Evolutionary conservation across 768 basidiomycete species (phyloP).

Genomic region (Trametes gibbosa): DNA sequence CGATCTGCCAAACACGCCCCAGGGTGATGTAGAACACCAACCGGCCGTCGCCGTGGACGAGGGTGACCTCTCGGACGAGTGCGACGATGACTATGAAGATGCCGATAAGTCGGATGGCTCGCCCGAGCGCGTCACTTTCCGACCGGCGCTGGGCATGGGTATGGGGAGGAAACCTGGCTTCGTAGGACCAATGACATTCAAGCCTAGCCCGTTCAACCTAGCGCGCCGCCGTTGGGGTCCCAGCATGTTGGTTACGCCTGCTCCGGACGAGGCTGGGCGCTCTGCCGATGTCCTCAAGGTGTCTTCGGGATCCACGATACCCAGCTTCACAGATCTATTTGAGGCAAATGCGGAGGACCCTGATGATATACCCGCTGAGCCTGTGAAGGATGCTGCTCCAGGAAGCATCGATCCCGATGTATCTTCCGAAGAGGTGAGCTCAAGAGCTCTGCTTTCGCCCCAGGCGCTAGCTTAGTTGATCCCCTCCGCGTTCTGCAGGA

Average conservation of each 20-base stretch:
- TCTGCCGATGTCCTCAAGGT: neutral
- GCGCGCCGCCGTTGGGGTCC: slow-evolving; percentile 28
- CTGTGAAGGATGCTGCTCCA: neutral
- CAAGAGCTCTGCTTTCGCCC: slow-evolving; percentile 6
- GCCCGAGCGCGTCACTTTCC: neutral
- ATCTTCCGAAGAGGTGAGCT: slow-evolving; percentile 22
- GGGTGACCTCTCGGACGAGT: neutral
- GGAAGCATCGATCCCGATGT: slow-evolving; percentile 13
- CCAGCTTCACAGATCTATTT: slow-evolving; percentile 14
- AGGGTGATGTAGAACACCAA: slow-evolving; percentile 11
- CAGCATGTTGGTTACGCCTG: neutral
- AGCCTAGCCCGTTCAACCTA: slow-evolving; percentile 29
- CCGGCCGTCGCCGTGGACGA: slow-evolving; percentile 5
- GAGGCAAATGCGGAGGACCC: slow-evolving; percentile 11
- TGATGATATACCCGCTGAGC: neutral
- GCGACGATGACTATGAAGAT: slow-evolving; percentile 16
- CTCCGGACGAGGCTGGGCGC: neutral
- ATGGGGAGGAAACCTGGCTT: slow-evolving; percentile 2
- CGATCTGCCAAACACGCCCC: slow-evolving; percentile 23
- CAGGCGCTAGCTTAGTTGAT: slow-evolving; percentile 12
- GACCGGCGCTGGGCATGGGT: neutral
- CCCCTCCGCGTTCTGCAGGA: slow-evolving; percentile 4
- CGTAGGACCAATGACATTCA: slow-evolving; percentile 16
- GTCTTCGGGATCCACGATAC: slow-evolving; percentile 8
- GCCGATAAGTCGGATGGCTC: slow-evolving; percentile 12